Evolutionary conservation across 2,329 filamentous ascomycete genomes (phyloP).

Genomic region (Verticillium dahliae): DNA sequence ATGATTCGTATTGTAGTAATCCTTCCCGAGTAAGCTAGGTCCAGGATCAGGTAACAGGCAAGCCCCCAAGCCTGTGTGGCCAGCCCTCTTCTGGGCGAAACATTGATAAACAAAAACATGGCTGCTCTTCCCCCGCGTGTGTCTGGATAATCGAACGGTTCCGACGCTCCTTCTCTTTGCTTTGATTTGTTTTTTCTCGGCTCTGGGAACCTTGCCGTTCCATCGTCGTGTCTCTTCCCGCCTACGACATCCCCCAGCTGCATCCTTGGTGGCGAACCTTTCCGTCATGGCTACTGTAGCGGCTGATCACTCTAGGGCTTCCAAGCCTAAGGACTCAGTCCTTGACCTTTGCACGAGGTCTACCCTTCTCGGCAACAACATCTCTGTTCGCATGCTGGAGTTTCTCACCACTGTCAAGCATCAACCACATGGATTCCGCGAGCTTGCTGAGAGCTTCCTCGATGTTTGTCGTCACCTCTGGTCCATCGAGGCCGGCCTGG

Average conservation of each 20-base stretch:
- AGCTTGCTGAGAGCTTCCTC: slow-evolving; percentile 59
- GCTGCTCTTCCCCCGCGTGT: not conserved
- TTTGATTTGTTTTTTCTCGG: not conserved
- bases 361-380: slow-evolving; percentile 54
- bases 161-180: not conserved
- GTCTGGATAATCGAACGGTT: too few relatives aligned
- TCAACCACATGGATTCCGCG: slow-evolving; percentile 48
- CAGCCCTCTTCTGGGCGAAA: not conserved
- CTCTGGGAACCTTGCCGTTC: not conserved
- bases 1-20: not conserved
- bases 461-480: slow-evolving; percentile 61
- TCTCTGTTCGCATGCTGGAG: slow-evolving; percentile 59
- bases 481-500: slow-evolving; percentile 61
- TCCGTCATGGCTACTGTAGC: not conserved
- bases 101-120: not conserved
- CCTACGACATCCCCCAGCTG: not conserved
- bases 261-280: not conserved
- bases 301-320: not conserved
- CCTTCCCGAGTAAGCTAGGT: not conserved
- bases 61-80: not conserved
- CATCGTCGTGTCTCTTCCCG: not conserved
- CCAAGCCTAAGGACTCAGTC: slow-evolving; percentile 20
- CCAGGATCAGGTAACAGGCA: not conserved
- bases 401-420: slow-evolving; percentile 52
- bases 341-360: slow-evolving; percentile 50